Conservation (phyloP, 2,329 filamentous ascomycete species). For the Aspergillus sp. region DNA sequence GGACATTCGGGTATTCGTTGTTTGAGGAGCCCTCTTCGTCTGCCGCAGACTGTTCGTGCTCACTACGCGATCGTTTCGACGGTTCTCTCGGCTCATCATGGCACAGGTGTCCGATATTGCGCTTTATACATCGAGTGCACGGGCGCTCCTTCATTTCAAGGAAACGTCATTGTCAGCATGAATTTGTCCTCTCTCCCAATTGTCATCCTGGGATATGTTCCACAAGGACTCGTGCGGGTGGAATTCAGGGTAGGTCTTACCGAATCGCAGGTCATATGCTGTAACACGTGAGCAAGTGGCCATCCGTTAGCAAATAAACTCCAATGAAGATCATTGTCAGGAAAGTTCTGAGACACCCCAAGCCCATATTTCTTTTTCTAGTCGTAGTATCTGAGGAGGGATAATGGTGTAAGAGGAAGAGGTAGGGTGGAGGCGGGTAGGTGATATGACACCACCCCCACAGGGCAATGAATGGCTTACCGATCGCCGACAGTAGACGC, state of each 20-base stretch:
- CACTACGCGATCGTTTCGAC: conserved; percentile 78
- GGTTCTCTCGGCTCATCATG: conserved; percentile 95
- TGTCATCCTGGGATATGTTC: conserved; percentile 27
- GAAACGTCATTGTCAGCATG: conserved; percentile 36
- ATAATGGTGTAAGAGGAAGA: not conserved
- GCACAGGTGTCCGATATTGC: conserved; percentile 97
- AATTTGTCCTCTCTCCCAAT: conserved; percentile 16
- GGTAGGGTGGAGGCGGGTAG: not conserved
- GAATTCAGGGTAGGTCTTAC: conserved; percentile 58
- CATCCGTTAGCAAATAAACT: conserved; percentile 52
- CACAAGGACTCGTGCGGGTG: conserved; percentile 27
- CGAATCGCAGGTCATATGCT: conserved; percentile 94
- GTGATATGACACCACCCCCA: not conserved
- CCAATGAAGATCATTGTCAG: conserved; percentile 20
- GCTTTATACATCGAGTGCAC: conserved; percentile 96
- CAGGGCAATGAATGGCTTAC: conserved; percentile 61
- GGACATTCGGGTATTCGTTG: conserved; percentile 50
- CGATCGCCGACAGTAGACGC: conserved; percentile 87
- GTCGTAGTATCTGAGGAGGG: not conserved
- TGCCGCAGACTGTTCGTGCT: conserved; percentile 59
- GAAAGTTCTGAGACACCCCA: conserved; percentile 23
- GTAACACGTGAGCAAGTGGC: conserved; percentile 48
- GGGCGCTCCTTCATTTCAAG: conserved; percentile 73
- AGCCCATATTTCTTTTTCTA: conserved; percentile 10
- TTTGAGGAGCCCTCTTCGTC: conserved; percentile 62